These are phyloP conservation scores for Asterella californica DNA, from an alignment of 225 moss, liverwort and hornwort genomes.

Conservation along the genomic window DNA sequence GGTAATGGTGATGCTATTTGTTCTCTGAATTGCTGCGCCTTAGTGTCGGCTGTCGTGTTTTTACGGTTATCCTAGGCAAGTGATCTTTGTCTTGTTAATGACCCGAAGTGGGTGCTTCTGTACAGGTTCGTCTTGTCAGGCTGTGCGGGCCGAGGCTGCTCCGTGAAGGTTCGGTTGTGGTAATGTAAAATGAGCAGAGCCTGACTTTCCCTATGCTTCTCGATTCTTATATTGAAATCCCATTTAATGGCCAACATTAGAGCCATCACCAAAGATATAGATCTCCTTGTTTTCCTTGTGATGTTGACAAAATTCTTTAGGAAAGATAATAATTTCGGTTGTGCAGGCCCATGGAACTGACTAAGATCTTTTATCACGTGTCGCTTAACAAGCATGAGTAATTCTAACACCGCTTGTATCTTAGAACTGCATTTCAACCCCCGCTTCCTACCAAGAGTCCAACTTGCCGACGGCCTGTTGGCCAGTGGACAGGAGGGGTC, in stretches of 20 bases:
- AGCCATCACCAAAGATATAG: slow-evolving; percentile 14
- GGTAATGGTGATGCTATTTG: slow-evolving; percentile 8
- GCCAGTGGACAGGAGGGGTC: no score
- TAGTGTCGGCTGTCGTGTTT: neutral
- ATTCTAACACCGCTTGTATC: neutral
- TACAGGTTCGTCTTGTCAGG: slow-evolving; percentile 5
- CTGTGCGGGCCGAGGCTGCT: neutral
- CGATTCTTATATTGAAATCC: slow-evolving; percentile 15
- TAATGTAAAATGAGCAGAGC: slow-evolving; percentile 12
- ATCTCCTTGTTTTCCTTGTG: slow-evolving; percentile 17
- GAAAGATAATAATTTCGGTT: slow-evolving; percentile 6
- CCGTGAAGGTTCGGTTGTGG: neutral
- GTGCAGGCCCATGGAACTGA: neutral
- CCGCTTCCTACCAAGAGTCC: no score
- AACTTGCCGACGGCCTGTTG: no score
- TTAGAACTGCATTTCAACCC: no score
- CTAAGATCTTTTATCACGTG: neutral
- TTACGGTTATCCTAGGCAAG: neutral
- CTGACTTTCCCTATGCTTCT: neutral
- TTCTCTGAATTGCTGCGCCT: neutral
- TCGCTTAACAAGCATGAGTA: neutral
- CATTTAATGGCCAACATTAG: slow-evolving; percentile 21
- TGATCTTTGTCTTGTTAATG: neutral
- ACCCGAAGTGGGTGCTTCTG: neutral
- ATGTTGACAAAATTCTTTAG: slow-evolving; percentile 8